Evolutionary conservation across 2,329 filamentous ascomycete genomes (phyloP).

Genomic region (Didymella segeticola): DNA sequence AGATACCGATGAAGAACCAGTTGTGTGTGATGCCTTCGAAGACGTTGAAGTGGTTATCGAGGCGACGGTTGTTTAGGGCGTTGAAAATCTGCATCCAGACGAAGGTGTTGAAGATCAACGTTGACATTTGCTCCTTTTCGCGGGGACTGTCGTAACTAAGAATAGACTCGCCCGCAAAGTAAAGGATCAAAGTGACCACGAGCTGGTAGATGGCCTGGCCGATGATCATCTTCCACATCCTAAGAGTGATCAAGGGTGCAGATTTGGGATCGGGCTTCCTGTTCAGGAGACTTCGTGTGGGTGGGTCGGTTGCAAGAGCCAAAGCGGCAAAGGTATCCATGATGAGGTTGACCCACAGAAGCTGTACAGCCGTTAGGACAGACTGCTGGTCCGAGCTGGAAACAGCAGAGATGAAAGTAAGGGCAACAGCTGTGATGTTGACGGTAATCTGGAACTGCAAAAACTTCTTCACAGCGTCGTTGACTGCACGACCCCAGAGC

Average conservation of each 20-base stretch:
- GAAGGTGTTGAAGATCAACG: constrained; percentile 95
- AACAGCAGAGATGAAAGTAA: constrained; percentile 89
- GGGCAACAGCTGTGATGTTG: constrained; percentile 86
- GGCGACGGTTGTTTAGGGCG: constrained; percentile 92
- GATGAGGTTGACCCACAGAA: constrained; percentile 96
- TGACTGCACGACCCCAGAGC: constrained; percentile 70
- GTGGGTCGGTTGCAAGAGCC: constrained; percentile 89
- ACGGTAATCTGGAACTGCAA: constrained; percentile 76
- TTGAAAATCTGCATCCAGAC: constrained; percentile 99
- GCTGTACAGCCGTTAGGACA: constrained; percentile 85
- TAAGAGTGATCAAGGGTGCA: constrained; percentile 79
- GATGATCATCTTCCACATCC: constrained; percentile 99
- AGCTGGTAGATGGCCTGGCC: constrained; percentile 92
- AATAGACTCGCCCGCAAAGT: constrained; percentile 72
- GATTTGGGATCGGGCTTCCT: constrained; percentile 80
- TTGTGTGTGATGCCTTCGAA: constrained; percentile 88
- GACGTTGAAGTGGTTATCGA: constrained; percentile 95
- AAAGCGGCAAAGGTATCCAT: constrained; percentile 96
- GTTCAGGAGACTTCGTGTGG: constrained; percentile 78
- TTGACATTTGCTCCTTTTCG: constrained; percentile 64
- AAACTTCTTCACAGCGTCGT: constrained; percentile 53
- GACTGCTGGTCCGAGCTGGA: constrained; percentile 71
- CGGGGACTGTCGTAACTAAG: constrained; percentile 62
- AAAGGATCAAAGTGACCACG: constrained; percentile 76
- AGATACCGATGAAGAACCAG: constrained; percentile 88